phyloP scores from a whole-genome alignment of 2,329 filamentous ascomycete species.

The Alternaria sp. region DNA sequence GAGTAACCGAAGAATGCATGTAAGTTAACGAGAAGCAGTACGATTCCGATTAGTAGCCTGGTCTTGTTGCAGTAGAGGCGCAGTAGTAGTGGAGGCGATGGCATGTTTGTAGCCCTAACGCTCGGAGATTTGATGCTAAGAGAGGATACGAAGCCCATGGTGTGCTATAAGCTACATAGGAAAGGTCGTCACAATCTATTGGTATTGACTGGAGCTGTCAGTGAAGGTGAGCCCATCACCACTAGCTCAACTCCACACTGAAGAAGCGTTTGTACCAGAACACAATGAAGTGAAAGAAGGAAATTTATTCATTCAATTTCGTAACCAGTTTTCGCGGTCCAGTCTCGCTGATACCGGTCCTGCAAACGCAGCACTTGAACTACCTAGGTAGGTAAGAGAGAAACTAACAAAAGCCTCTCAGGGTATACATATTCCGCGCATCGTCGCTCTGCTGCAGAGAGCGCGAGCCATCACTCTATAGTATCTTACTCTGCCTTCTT shows the following conservation, averaged over 20 bases:
- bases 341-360: constrained; percentile 18
- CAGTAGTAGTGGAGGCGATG: neutral
- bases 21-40: neutral
- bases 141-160: neutral
- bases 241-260: neutral
- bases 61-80: neutral
- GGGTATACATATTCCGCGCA: neutral
- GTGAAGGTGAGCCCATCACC: neutral
- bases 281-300: neutral
- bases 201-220: too few species aligned
- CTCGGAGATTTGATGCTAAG: too few species aligned
- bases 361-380: neutral
- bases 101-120: neutral
- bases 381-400: neutral
- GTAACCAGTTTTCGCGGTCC: constrained; percentile 19
- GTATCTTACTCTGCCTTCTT: neutral
- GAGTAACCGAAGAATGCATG: neutral
- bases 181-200: too few species aligned
- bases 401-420: neutral
- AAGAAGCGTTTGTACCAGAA: neutral
- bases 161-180: too few species aligned
- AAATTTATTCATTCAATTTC: constrained; percentile 5
- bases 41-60: neutral
- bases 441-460: neutral
- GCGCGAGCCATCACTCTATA: neutral